These are phyloP conservation scores for Penicillium sp. DNA, from an alignment of 2,329 filamentous ascomycete genomes.

Conservation along the genomic window DNA sequence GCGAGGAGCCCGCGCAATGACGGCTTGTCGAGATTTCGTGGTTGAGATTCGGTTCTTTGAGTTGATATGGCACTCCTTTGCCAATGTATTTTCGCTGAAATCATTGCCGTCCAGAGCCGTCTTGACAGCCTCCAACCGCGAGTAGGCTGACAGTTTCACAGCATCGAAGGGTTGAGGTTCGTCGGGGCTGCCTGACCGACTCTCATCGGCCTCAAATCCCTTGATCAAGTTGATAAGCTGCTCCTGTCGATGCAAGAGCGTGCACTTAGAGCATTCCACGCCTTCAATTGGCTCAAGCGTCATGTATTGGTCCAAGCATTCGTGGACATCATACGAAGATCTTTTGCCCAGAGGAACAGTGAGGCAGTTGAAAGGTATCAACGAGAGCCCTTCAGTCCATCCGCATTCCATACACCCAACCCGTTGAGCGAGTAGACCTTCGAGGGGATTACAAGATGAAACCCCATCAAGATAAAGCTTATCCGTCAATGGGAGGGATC, in stretches of 20 bases:
- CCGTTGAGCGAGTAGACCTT: constrained; percentile 82
- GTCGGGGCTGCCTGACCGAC: constrained; percentile 20
- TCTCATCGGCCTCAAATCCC: constrained; percentile 41
- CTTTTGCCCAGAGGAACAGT: constrained; percentile 75
- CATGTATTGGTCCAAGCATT: constrained; percentile 82
- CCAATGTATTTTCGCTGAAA: constrained; percentile 69
- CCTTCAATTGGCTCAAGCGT: constrained; percentile 81
- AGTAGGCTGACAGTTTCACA: constrained; percentile 43
- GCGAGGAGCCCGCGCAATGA: constrained; percentile 77
- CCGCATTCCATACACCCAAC: constrained; percentile 85
- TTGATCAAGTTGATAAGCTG: constrained; percentile 52
- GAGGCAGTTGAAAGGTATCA: constrained; percentile 92
- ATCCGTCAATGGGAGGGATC: constrained; percentile 12
- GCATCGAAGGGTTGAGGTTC: constrained; percentile 35
- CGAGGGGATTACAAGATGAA: constrained; percentile 69
- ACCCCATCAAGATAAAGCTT: constrained; percentile 15
- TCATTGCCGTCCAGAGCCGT: constrained; percentile 74
- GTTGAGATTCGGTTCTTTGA: constrained; percentile 68
- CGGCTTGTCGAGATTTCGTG: constrained; percentile 87
- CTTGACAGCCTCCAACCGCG: constrained; percentile 65
- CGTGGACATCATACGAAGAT: constrained; percentile 68
- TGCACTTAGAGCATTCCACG: constrained; percentile 90
- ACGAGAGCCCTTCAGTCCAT: constrained; percentile 80
- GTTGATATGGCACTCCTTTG: constrained; percentile 64
- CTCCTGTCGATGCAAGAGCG: constrained; percentile 62